Base-by-base conservation (phyloP, 805 yeast species). In the Phaffomyces opuntiae region DNA sequence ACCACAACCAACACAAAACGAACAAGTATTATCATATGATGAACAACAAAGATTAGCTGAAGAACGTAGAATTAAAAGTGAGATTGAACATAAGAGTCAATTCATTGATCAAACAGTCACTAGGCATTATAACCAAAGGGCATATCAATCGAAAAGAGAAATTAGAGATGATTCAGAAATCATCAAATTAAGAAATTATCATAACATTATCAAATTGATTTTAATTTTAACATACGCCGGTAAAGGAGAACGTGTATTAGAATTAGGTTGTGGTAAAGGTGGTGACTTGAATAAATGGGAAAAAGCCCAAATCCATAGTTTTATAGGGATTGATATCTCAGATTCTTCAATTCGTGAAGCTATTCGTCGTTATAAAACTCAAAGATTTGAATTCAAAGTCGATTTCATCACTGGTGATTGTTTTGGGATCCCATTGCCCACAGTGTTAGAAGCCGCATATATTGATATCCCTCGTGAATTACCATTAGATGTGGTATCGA, bases 181-280 rank as follows among this genome's bases (percentile, higher is more conserved):
- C 60, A 81, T 84, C 65, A 85, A 86, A 56, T 70, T 93, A 51
- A 74, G 97, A 49, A 83, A 85, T 54, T 93, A 89, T 74, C 93
- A 93, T 64, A 93, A 93, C 62, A 86, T 90, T 49, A 83, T 93
- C 57, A 93, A 93, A 60, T 86, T 87, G 61, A 86, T 89, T 59
- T 67, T 91, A 9, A 80, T 93, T 44, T 82, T 83, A 46, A 85
- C 83, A 53, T 81, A 72, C 63, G 78, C 83, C 3, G 68, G 68
- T 33, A 68, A 70, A 39, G 67, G 77, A 49, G 74, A 75, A 36
- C 72, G 75, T 19, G 88, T 84, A 1, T 67, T 93, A 17, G 99
- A 93, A 59, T 65, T 91, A 46, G 96, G 96, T 14, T 90, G 98
- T 65, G 99, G 99, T 13, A 95, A 93, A 63, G 99, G 99, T 43